These are phyloP conservation scores for Rhodotorula taiwanensis DNA, from an alignment of 768 basidiomycete genomes.

Conservation along the genomic window DNA sequence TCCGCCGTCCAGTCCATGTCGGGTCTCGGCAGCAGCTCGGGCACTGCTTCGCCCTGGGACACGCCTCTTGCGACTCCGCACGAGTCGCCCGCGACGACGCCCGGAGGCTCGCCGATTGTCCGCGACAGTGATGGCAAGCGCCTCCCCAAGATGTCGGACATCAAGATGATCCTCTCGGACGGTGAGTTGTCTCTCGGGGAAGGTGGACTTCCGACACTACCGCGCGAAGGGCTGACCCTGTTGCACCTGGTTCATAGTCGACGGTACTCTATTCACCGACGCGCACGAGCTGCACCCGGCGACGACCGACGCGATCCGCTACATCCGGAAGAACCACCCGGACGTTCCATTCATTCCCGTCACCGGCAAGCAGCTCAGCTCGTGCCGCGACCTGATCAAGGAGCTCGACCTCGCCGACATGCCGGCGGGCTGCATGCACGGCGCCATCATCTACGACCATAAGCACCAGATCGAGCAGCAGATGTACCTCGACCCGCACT, in stretches of 20 bases:
- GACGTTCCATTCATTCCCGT: slow-evolving; percentile 39
- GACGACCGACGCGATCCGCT: slow-evolving; percentile 31
- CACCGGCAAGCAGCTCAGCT: slow-evolving; percentile 37
- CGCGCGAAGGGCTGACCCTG: background rate
- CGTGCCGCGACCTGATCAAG: slow-evolving; percentile 30
- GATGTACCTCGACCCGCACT: slow-evolving; percentile 30
- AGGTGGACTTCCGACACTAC: no score
- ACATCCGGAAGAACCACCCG: slow-evolving; percentile 34
- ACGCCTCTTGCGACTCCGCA: slow-evolving; percentile 32
- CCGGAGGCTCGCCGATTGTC: slow-evolving; percentile 20
- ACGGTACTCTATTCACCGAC: slow-evolving; percentile 38
- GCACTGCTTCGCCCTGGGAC: slow-evolving; percentile 27
- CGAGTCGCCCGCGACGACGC: slow-evolving; percentile 31
- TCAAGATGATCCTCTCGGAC: slow-evolving; percentile 36
- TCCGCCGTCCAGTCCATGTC: slow-evolving; percentile 17
- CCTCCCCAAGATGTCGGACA: slow-evolving; percentile 28
- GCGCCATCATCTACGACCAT: slow-evolving; percentile 39
- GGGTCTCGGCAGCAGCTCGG: background rate
- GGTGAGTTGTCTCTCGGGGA: background rate
- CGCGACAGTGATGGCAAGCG: slow-evolving; percentile 14
- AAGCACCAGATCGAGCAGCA: slow-evolving; percentile 33
- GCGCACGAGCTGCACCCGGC: slow-evolving; percentile 36
- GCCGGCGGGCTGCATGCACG: slow-evolving; percentile 36
- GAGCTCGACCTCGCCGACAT: slow-evolving; percentile 22
- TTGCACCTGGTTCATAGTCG: slow-evolving; percentile 6